A percentile compares a stretch with the other conserved stretches of the same genome.
Evolutionary conservation across 805 yeast genomes (phyloP).

Genomic region (Suhomyces xylopsoci): DNA sequence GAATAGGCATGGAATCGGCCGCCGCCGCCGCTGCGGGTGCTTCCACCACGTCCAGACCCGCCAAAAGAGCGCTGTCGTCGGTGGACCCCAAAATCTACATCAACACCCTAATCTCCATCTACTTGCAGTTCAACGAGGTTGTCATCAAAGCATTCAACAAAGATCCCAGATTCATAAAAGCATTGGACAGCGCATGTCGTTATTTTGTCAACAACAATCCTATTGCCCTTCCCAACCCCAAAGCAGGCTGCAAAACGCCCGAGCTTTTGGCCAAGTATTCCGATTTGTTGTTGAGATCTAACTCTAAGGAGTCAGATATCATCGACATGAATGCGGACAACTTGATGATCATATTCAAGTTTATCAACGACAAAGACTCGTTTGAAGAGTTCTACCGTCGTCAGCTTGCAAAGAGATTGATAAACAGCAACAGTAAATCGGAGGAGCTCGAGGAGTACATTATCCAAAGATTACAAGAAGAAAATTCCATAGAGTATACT

Average conservation of each 20-base stretch:
- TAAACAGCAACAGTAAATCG: conserved; percentile 79
- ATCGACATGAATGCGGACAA: conserved; percentile 78
- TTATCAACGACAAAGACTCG: conserved; percentile 89
- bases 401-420: conserved; percentile 81
- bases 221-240: conserved; percentile 67
- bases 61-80: conserved; percentile 13
- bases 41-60: conserved; percentile 8
- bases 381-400: conserved; percentile 93
- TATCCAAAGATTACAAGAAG: conserved; percentile 82
- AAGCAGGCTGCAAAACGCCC: conserved; percentile 74
- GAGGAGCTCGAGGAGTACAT: conserved; percentile 83
- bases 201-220: conserved; percentile 77
- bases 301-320: conserved; percentile 64
- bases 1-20: conserved; percentile 27
- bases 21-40: conserved; percentile 8
- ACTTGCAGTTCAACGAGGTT: conserved; percentile 62
- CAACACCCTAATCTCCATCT: conserved; percentile 68
- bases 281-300: conserved; percentile 76
- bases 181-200: conserved; percentile 86
- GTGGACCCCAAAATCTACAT: conserved; percentile 79
- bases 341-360: conserved; percentile 81
- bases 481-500: conserved; percentile 89
- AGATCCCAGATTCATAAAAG: conserved; percentile 76
- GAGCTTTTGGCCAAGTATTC: conserved; percentile 87
- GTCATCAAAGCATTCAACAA: conserved; percentile 66